phyloP scores from a whole-genome alignment of 345 rosid species.

The Carallia brachiata region DNA sequence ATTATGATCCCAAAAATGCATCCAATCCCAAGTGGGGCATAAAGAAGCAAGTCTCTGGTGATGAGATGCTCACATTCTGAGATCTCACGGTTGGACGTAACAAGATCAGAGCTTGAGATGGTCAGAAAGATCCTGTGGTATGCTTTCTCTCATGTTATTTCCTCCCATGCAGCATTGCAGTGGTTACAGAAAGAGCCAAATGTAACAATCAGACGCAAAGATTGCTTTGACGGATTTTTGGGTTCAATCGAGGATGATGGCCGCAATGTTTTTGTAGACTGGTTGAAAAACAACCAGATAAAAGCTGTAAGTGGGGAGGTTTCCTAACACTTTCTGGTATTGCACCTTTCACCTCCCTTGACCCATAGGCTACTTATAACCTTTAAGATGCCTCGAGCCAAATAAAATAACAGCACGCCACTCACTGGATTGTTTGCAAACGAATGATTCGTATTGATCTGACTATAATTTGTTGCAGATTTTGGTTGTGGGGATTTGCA shows the following conservation, averaged over 20 bases:
- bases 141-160: neutral
- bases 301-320: conserved; percentile 48
- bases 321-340: conserved; percentile 5
- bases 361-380: no score
- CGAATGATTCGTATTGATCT: neutral
- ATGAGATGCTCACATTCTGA: no score
- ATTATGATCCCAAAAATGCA: no score
- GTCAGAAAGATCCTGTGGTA: no score
- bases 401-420: no score
- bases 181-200: conserved; percentile 66
- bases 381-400: no score
- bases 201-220: conserved; percentile 67
- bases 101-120: no score
- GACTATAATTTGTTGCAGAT: conserved; percentile 38
- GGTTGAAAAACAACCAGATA: conserved; percentile 70
- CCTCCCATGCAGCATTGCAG: conserved; percentile 44
- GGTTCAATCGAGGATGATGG: conserved; percentile 77
- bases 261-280: conserved; percentile 70
- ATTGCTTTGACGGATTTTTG: conserved; percentile 78
- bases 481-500: conserved; percentile 85
- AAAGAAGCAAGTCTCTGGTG: no score
- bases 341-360: no score
- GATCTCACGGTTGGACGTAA: no score
- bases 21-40: no score
- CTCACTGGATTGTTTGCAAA: no score